Evolutionary conservation across 768 basidiomycete species (phyloP).

Genomic region (Mycena alexandri): DNA sequence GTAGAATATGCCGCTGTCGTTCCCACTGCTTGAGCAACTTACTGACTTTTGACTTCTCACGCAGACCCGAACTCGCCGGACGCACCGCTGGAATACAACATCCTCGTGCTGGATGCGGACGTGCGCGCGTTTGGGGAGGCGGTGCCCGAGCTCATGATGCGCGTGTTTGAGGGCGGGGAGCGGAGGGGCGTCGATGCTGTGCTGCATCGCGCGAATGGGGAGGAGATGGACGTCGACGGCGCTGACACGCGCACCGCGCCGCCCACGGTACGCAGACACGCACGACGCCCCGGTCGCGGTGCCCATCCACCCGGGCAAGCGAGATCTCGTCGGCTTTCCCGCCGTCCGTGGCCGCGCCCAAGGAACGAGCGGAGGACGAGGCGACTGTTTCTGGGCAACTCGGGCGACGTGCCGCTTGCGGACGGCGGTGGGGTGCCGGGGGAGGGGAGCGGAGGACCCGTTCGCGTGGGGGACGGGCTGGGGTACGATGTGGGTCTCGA

Average conservation of each 20-base stretch:
- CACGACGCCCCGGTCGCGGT: conserved; percentile 62
- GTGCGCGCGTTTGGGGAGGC: conserved; percentile 59
- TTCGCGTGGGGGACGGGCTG: conserved; percentile 63
- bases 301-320: conserved; percentile 85
- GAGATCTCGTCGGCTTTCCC: conserved; percentile 70
- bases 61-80: conserved; percentile 36
- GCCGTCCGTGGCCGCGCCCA: neutral
- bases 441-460: conserved; percentile 49
- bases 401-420: conserved; percentile 78
- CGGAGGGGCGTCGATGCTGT: conserved; percentile 23
- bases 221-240: conserved; percentile 24
- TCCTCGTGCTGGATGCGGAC: conserved; percentile 78
- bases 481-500: conserved; percentile 92
- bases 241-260: no score
- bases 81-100: conserved; percentile 72
- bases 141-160: conserved; percentile 69
- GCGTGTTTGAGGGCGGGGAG: conserved; percentile 54
- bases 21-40: no score
- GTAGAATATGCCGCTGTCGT: no score
- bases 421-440: neutral
- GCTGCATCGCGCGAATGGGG: neutral
- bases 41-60: no score
- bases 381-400: conserved; percentile 81
- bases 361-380: neutral
- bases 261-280: conserved; percentile 26